Evolutionary conservation across 1,139 yeast species (phyloP).

Genomic region (Suhomyces taliae): DNA sequence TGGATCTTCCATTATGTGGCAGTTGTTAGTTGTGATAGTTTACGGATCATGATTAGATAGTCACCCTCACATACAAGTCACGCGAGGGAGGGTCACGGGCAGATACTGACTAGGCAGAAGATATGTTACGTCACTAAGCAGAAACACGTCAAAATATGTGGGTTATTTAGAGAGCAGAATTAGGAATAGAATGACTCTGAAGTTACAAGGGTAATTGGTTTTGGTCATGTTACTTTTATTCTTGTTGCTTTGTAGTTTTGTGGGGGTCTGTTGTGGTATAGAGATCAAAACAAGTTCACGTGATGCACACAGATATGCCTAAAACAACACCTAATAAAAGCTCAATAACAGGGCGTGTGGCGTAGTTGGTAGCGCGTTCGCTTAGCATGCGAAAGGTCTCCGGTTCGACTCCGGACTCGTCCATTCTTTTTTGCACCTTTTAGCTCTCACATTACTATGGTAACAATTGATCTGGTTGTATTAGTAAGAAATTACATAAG

Average conservation of each 20-base stretch:
- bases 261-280: too few relatives aligned
- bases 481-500: neutral
- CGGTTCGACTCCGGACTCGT: constrained; percentile 90
- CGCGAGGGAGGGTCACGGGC: neutral
- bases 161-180: too few relatives aligned
- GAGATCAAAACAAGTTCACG: too few relatives aligned
- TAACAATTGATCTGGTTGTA: neutral
- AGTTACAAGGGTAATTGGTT: too few relatives aligned
- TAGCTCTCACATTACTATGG: neutral
- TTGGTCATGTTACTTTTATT: too few relatives aligned
- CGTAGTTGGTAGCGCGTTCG: constrained; percentile 92
- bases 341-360: constrained; percentile 64
- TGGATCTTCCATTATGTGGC: neutral
- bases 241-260: too few relatives aligned
- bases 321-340: too few relatives aligned
- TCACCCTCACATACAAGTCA: neutral
- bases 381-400: constrained; percentile 89
- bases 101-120: neutral
- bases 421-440: constrained; percentile 33
- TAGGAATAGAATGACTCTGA: too few relatives aligned
- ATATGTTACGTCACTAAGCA: too few relatives aligned
- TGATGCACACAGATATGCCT: too few relatives aligned
- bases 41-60: neutral
- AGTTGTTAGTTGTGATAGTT: neutral
- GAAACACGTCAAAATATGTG: too few relatives aligned